A percentile compares a stretch with the other conserved stretches of the same genome.
phyloP scores from a whole-genome alignment of 176 grass and related monocot genomes.

The Eremochloa ophiuroides region DNA sequence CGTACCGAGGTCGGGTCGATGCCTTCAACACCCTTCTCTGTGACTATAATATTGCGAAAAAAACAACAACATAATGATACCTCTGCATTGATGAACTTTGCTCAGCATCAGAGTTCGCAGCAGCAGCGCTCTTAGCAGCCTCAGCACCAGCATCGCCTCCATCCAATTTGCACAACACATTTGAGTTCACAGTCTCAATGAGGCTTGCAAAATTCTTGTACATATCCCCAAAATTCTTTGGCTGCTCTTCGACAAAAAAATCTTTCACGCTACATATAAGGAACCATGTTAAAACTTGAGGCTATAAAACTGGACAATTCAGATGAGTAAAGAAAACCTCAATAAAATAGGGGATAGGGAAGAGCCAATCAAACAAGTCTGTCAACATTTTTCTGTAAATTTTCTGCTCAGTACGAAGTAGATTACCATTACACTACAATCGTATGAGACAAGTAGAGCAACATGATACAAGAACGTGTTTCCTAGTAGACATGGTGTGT shows the following conservation, averaged over 20 bases:
- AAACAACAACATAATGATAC: slow-evolving; percentile 22
- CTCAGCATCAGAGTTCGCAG: slow-evolving; percentile 23
- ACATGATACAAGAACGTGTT: neutral
- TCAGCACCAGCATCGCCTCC: slow-evolving; percentile 13
- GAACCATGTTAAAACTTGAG: slow-evolving; percentile 17
- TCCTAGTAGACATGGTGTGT: neutral
- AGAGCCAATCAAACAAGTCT: neutral
- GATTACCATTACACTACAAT: neutral
- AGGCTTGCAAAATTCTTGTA: slow-evolving; percentile 87
- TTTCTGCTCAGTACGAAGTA: neutral
- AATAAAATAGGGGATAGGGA: neutral
- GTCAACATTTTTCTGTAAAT: neutral
- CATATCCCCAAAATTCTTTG: slow-evolving; percentile 69
- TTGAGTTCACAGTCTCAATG: slow-evolving; percentile 56
- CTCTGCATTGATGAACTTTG: slow-evolving; percentile 46
- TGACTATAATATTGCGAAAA: neutral
- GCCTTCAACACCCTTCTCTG: neutral
- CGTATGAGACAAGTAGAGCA: neutral
- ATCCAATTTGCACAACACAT: slow-evolving; percentile 57
- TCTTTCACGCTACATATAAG: slow-evolving; percentile 65
- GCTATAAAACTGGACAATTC: slow-evolving; percentile 3
- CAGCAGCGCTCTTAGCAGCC: neutral
- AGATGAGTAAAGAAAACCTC: neutral
- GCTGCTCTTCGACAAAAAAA: slow-evolving; percentile 46
- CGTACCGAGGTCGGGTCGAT: neutral